Base-by-base conservation (phyloP, 1,284 basidiomycete species). In the Heterobasidion parviporum region DNA sequence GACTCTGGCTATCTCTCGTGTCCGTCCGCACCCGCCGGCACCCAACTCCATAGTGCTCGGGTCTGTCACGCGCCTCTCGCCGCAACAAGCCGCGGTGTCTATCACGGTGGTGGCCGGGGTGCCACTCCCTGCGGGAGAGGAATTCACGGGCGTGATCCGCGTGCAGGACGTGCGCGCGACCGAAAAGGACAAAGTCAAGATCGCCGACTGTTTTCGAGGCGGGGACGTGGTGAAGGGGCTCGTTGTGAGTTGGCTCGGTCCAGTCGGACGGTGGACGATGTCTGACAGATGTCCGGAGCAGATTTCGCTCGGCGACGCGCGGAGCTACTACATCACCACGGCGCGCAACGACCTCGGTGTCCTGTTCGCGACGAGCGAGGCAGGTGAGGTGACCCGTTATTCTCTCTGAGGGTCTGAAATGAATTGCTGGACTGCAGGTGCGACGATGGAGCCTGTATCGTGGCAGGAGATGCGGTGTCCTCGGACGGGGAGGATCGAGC, bases 401-500 rank as follows among this genome's bases (percentile, higher is more conserved):
- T 41, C 34, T 8, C 10, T 1, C 26, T 4, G 14, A 15, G 6
- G 44, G 18, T 16, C n/a, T 9, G 43, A 9, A 47, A 35, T 14
- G 18, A 16, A 6, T 53, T 18, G 36, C 48, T 59, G 34, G 45
- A 9, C 26, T 44, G 54, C 65, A 83, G 90, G 90, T 50, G 83
- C 80, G 8, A 87, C 87, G 33, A 86, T 94, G 78, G 84, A 89
- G 54, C 87, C 92, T 0, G 80, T 93, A 14, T 92, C 86, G 3
- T 96, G 93, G 93, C 85, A 92, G 67, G 89, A 92, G 69, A 96
- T 96, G 94, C 81, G 87, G 20, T 93, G 92, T 69, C 84, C 89
- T 6, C 82, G 82, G 66, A 94, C 92, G 8, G 91, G 91, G 6
- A 78, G 76, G 59, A 76, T 86, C 52, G 93, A 96, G 70, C 87